Evolutionary conservation across 306 rosid genomes (phyloP), one percentile per base, ranked within the genome.

Genomic region (Parietaria judaica): DNA sequence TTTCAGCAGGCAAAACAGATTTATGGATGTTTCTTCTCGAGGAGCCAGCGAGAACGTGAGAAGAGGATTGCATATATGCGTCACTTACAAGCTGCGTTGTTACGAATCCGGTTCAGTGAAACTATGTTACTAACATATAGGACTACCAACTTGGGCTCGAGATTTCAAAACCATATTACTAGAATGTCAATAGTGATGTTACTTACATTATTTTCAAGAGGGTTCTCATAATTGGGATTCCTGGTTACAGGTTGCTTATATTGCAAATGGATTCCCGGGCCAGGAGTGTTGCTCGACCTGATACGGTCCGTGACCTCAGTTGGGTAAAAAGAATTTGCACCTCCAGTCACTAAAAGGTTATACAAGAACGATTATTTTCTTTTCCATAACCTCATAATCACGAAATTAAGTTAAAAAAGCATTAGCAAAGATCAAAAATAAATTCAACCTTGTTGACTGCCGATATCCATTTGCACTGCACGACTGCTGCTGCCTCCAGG

Each of bases 181-280:
- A 5, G 1, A 0, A 49, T 13, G n/a, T 39, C 3, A 16, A 56
- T 49, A 49, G 8, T 49, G 53, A 49, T 10, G 5, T 9, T 49
- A 72, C 87, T 80, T 69, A 90, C 98, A 67, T 75, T 80, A 81
- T 78, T 83, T 64, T 83, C 88, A 60, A 76, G 84, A 68, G 82
- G 90, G 74, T 71, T 81, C 36, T 76, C 81, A 63, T 80, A 72
- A 69, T 63, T 73, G 74, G 82, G 63, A 70, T 82, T 86, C 83
- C 70, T 82, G 51, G 65, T 64, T 3, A 41, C 79, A 63, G 92
- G 83, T 55, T 84, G 72, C 54, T 90, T 90, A 64, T 82, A 90
- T 65, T 90, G 94, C 83, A 84, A 70, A 72, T 79, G 85, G 59
- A 80, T 80, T 43, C 86, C 86, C 38, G 86, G 70, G 65, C 83